A percentile compares a stretch with the other conserved stretches of the same genome.
phyloP scores from a whole-genome alignment of 805 yeast species.

The Nakazawaea peltata region DNA sequence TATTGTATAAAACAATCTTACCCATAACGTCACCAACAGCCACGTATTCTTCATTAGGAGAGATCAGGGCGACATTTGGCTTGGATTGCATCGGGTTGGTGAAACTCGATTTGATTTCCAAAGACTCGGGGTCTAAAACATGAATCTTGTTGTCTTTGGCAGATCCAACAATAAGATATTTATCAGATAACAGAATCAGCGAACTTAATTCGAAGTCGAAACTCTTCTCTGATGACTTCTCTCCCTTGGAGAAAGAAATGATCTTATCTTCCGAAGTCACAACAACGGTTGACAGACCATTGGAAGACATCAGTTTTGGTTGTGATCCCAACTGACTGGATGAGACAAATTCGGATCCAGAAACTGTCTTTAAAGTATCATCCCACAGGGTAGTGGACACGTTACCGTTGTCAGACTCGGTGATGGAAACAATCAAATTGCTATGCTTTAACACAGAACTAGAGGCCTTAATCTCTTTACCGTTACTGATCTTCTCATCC shows the following conservation, averaged over 20 bases:
- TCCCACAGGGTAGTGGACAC: constrained; percentile 80
- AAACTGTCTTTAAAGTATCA: constrained; percentile 48
- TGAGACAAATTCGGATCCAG: constrained; percentile 21
- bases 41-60: constrained; percentile 58
- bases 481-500: constrained; percentile 32
- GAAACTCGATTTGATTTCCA: constrained; percentile 20
- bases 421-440: constrained; percentile 56
- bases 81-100: constrained; percentile 50
- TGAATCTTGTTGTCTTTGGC: constrained; percentile 29
- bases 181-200: constrained; percentile 35
- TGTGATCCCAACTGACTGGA: constrained; percentile 32
- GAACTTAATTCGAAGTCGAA: constrained; percentile 31
- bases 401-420: constrained; percentile 18
- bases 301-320: constrained; percentile 34
- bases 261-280: constrained; percentile 35
- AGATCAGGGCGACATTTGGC: constrained; percentile 56
- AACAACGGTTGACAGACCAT: constrained; percentile 29
- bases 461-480: constrained; percentile 24
- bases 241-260: constrained; percentile 18
- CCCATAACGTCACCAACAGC: constrained; percentile 90
- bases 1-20: constrained; percentile 67
- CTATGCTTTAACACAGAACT: constrained; percentile 35
- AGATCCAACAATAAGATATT: constrained; percentile 42
- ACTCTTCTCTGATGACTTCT: constrained; percentile 14
- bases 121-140: constrained; percentile 28